Conservation (phyloP, 257 asterid species). For the Ballota nigra region DNA sequence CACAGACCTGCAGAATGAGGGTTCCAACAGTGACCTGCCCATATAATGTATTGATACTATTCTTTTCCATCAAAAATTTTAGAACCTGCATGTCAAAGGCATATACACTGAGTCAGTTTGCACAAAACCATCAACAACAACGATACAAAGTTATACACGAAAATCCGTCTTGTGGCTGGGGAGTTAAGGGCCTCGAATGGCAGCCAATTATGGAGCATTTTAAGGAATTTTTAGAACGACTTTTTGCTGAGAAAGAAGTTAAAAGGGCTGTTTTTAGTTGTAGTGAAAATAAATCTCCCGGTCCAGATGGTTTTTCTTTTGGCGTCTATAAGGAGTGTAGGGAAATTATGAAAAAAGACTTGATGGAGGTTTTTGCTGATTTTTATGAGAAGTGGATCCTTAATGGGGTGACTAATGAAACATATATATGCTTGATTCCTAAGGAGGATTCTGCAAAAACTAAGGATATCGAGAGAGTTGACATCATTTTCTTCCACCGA, state of each 20-base stretch:
- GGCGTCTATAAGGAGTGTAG: neutral
- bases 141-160: neutral
- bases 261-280: neutral
- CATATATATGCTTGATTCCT: neutral
- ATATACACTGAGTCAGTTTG: conserved; percentile 21
- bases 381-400: too few species aligned
- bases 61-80: conserved; percentile 82
- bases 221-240: neutral
- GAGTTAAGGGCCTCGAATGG: neutral
- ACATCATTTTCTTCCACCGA: neutral
- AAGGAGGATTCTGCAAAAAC: neutral
- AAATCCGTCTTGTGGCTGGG: neutral
- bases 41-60: conserved; percentile 55
- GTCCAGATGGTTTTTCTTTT: neutral
- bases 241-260: neutral
- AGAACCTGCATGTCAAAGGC: conserved; percentile 55
- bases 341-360: neutral
- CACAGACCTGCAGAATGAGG: conserved; percentile 69
- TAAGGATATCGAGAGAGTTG: neutral
- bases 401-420: too few species aligned
- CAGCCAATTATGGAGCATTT: neutral
- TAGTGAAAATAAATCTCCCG: neutral
- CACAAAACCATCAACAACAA: conserved; percentile 14
- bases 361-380: neutral
- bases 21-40: conserved; percentile 90